Percentiles rank a stretch among this genome's conserved stretches.
These are phyloP conservation scores for Trypanosoma vivax DNA, from an alignment of 208 protist species.

Conservation along the genomic window DNA sequence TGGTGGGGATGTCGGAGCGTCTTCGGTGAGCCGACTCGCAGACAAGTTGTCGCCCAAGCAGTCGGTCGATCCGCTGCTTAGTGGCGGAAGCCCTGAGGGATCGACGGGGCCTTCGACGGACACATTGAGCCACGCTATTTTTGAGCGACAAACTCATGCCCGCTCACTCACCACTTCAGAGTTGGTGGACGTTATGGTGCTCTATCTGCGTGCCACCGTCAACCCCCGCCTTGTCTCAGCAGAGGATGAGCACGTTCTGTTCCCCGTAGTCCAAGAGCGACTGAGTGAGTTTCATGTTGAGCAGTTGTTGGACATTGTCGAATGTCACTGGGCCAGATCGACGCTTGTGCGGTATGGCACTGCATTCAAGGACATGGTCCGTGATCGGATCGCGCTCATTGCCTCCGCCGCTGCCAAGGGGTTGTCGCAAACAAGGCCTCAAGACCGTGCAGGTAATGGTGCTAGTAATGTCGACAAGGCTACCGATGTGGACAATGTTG, in stretches of 20 bases:
- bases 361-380: slow-evolving; percentile 42
- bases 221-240: slow-evolving; percentile 45
- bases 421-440: not conserved
- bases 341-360: slow-evolving; percentile 68
- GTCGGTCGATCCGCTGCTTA: not conserved
- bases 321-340: slow-evolving; percentile 52
- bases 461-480: not conserved
- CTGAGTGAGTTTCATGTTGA: slow-evolving; percentile 36
- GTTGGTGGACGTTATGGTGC: slow-evolving; percentile 25
- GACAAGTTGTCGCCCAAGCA: too few species aligned
- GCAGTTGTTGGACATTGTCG: slow-evolving; percentile 61
- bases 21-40: too few species aligned
- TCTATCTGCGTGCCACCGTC: slow-evolving; percentile 47
- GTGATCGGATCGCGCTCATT: slow-evolving; percentile 61
- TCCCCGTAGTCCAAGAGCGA: slow-evolving; percentile 56
- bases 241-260: slow-evolving; percentile 59
- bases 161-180: slow-evolving; percentile 6
- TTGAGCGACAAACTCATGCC: slow-evolving; percentile 17
- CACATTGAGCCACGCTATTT: not conserved
- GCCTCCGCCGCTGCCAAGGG: slow-evolving; percentile 26
- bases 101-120: not conserved
- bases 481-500: not conserved
- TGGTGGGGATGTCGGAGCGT: too few species aligned
- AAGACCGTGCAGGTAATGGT: not conserved
- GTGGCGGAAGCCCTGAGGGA: not conserved